Evolutionary conservation across 139 green algal species (phyloP).

Genomic region (Chlamydomonas incerta): DNA sequence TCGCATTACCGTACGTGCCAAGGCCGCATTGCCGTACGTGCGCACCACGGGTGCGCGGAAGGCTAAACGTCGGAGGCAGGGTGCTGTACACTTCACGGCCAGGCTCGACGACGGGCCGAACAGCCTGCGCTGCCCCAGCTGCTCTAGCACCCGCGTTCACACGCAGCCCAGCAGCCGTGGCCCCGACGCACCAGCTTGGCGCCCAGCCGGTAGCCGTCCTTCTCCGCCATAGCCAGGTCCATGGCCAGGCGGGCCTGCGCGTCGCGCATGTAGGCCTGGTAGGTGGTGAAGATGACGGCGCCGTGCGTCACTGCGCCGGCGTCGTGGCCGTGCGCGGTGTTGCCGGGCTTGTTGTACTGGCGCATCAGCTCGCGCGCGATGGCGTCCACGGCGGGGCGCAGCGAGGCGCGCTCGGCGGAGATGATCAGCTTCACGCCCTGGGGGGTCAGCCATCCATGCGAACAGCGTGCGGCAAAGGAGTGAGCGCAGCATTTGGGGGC

Average conservation of each 20-base stretch:
- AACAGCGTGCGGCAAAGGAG: no score
- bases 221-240: conserved; percentile 75
- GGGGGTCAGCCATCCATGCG: no score
- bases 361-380: conserved; percentile 77
- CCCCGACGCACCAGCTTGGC: conserved; percentile 81
- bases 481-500: no score
- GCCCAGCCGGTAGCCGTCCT: conserved; percentile 72
- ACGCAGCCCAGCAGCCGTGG: conserved; percentile 60
- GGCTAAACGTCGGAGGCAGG: no score
- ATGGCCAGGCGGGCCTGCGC: conserved; percentile 59
- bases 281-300: conserved; percentile 80
- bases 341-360: conserved; percentile 71
- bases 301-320: background rate
- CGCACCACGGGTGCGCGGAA: no score
- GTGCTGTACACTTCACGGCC: no score
- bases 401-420: conserved; percentile 19
- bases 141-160: no score
- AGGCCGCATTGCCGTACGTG: no score
- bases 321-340: no score
- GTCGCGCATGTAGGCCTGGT: conserved; percentile 89
- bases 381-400: conserved; percentile 82
- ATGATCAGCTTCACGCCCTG: conserved; percentile 47
- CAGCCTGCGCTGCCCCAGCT: no score
- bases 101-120: no score
- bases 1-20: no score